Conservation (phyloP, 257 asterid genomes). For the Henckelia pumila region DNA sequence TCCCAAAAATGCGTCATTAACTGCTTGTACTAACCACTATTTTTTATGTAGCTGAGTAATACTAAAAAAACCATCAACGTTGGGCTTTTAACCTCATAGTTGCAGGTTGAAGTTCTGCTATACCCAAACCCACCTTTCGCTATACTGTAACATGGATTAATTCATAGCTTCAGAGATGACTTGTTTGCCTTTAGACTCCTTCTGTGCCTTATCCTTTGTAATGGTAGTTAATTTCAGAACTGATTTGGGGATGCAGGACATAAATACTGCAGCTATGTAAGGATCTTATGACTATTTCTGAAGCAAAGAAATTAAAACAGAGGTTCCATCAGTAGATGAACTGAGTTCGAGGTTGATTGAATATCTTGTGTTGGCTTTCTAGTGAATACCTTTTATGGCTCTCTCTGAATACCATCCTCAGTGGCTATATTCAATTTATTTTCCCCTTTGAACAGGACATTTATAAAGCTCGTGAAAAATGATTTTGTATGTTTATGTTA, state of each 20-base stretch:
- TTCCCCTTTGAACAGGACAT: background rate
- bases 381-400: background rate
- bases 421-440: background rate
- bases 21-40: no score
- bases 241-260: background rate
- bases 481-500: background rate
- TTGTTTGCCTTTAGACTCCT: background rate
- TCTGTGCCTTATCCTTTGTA: background rate
- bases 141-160: background rate
- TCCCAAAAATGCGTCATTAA: no score
- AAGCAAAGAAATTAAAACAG: background rate
- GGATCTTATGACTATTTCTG: conserved; percentile 1
- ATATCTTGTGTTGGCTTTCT: background rate
- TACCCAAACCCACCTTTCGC: background rate
- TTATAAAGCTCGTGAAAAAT: background rate
- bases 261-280: background rate
- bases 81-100: background rate
- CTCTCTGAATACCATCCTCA: background rate
- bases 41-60: no score
- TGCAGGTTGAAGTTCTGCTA: background rate
- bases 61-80: background rate
- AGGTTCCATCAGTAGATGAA: background rate
- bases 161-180: background rate
- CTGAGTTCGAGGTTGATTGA: background rate
- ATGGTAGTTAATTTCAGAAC: background rate